Evolutionary conservation across 139 green algal genomes (phyloP).

Genomic region (Chlorella sorokiniana): DNA sequence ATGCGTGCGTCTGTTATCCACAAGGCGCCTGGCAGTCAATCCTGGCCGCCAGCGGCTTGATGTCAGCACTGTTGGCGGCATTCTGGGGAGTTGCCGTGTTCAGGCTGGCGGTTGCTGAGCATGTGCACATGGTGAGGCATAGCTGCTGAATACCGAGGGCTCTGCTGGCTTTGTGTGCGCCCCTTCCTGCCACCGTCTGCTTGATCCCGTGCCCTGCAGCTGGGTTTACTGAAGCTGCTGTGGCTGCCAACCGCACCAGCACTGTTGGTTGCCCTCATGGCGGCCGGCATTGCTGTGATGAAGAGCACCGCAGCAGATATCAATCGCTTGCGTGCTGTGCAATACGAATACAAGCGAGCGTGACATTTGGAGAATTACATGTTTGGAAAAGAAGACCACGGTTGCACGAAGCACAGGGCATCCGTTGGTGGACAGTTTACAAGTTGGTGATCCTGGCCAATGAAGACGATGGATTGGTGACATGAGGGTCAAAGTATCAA

Average conservation of each 20-base stretch:
- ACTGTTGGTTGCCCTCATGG: not conserved
- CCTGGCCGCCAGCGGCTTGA: not conserved
- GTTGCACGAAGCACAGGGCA: not conserved
- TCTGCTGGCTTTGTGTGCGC: not conserved
- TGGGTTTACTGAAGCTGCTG: slow-evolving; percentile 14
- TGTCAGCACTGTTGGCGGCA: not conserved
- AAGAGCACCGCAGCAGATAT: not conserved
- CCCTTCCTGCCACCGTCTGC: not conserved
- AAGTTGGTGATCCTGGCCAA: no score
- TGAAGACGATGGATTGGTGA: not conserved
- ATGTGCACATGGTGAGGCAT: not conserved
- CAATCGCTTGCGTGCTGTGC: not conserved
- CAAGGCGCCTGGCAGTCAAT: not conserved
- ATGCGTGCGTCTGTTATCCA: not conserved
- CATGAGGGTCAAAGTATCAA: not conserved
- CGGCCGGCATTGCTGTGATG: not conserved
- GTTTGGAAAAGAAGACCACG: no score
- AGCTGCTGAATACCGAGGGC: not conserved
- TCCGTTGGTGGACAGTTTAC: not conserved
- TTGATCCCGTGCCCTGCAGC: not conserved
- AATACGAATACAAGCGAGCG: slow-evolving; percentile 29
- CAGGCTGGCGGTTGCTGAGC: not conserved
- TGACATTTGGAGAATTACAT: slow-evolving; percentile 13
- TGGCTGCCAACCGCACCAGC: slow-evolving; percentile 36
- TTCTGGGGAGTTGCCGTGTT: slow-evolving; percentile 9